Percentiles rank a stretch among this genome's conserved stretches.
Conservation (phyloP, 495 filamentous ascomycete genomes). For the Tetracladium setigerum region DNA sequence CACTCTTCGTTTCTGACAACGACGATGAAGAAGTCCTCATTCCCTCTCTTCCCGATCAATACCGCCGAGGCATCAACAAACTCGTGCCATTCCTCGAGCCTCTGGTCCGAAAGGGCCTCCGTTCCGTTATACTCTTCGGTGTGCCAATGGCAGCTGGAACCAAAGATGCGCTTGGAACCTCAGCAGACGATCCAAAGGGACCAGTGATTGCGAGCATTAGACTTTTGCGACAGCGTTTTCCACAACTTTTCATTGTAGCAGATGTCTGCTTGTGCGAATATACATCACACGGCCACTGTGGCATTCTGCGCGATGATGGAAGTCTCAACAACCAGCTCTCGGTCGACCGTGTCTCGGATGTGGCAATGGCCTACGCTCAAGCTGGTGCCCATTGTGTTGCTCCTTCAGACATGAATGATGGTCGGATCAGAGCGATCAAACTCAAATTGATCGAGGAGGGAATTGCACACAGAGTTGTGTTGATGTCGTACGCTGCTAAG, state of each 20-base stretch:
- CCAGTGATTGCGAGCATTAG: slow-evolving; percentile 84
- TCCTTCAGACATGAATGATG: slow-evolving; percentile 98
- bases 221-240: slow-evolving; percentile 73
- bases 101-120: slow-evolving; percentile 78
- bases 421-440: slow-evolving; percentile 92
- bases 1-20: slow-evolving; percentile 90
- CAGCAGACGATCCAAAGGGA: slow-evolving; percentile 85
- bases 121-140: slow-evolving; percentile 91
- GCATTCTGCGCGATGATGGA: slow-evolving; percentile 86
- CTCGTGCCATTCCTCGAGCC: slow-evolving; percentile 77
- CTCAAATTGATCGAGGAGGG: slow-evolving; percentile 88
- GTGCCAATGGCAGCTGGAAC: slow-evolving; percentile 71
- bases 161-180: slow-evolving; percentile 90
- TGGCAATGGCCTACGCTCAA: slow-evolving; percentile 83
- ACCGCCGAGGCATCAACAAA: slow-evolving; percentile 80
- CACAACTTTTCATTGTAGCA: slow-evolving; percentile 77
- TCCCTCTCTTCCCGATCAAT: slow-evolving; percentile 80
- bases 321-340: slow-evolving; percentile 86
- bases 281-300: slow-evolving; percentile 97
- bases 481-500: slow-evolving; percentile 98
- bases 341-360: slow-evolving; percentile 88
- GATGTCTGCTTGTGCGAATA: slow-evolving; percentile 99
- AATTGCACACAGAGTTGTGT: slow-evolving; percentile 76
- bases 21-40: slow-evolving; percentile 88
- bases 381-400: slow-evolving; percentile 96